Evolutionary conservation across 805 yeast species (phyloP), one percentile per base, ranked within the genome.

Genomic region (Saturnispora galanensis): DNA sequence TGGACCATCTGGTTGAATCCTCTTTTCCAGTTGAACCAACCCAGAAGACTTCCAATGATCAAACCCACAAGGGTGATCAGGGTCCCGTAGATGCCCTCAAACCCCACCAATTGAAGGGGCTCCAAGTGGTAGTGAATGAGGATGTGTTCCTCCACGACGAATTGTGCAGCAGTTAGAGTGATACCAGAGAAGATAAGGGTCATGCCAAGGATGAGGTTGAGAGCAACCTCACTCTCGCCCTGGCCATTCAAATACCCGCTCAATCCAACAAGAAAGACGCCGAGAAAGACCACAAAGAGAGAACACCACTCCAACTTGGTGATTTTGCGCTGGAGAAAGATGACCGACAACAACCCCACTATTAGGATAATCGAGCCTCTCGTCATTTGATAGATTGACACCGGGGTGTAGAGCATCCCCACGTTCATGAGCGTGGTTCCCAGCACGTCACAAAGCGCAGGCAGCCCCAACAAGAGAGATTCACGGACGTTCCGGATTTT

Each of bases 321-420:
- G 39, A 84, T 76, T 15, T 58, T 62, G 35, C 76, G 70, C 39
- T 71, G 66, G 50, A 84, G 69, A 55, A 83, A 81, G 1, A 79
- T 26, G 33, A 80, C 80, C 17, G 86, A 78, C 55, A 83, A 70
- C 12, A 78, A 60, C 1, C 89, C 94, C 18, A 84, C 94, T 63
- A 82, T 83, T 35, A 84, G 62, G 36, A 84, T 84, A 35, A 83
- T 65, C 0, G 87, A 75, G 2, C 94, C 93, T 51, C 94, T 67
- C n/a, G 83, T 79, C 94, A 84, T 84, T 59, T 84, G 94, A 60
- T 83, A 84, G 41, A 84, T 73, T 1, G 88, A 81, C 8, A 84
- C 93, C 0, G 93, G 90, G 1, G 80, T 78, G 60, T 77, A 79
- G 18, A 82, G 59, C 48, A 84, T 67, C 0, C 93, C 93, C n/a